Percentiles rank a stretch among this genome's conserved stretches.
phyloP scores from a whole-genome alignment of 169 alveolate genomes.

The Perkinsus marinus region DNA sequence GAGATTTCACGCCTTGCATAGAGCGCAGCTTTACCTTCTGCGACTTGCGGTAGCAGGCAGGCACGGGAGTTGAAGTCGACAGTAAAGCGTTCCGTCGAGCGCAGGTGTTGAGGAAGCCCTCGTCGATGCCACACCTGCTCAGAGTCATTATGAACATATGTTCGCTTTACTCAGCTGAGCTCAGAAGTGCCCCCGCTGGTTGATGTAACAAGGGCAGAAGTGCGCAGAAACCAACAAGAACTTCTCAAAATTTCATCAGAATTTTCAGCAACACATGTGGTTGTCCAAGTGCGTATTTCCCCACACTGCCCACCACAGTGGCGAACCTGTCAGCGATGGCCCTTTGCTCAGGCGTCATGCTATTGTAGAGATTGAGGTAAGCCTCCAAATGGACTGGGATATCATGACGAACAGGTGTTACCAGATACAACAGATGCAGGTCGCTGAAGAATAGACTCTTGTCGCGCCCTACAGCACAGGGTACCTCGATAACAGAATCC shows the following conservation, averaged over 20 bases:
- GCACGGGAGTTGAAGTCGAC: background rate
- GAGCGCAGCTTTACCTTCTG: background rate
- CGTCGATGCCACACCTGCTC: background rate
- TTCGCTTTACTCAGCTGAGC: too few relatives aligned
- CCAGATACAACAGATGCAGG: background rate
- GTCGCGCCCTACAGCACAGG: background rate
- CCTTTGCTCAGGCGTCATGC: background rate
- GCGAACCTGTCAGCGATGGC: background rate
- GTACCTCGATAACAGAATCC: background rate
- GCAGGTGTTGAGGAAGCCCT: background rate
- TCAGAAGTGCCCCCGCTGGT: too few relatives aligned
- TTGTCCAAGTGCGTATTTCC: too few relatives aligned
- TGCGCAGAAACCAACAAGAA: too few relatives aligned
- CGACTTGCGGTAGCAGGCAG: background rate
- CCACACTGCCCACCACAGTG: too few relatives aligned
- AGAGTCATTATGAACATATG: too few relatives aligned
- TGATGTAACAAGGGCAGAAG: too few relatives aligned
- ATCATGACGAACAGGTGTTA: background rate
- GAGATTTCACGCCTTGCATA: background rate
- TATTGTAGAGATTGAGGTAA: background rate
- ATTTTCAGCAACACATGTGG: too few relatives aligned
- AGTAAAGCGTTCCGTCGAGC: background rate
- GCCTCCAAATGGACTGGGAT: background rate
- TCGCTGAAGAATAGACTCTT: background rate
- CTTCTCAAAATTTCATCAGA: too few relatives aligned